Percentiles rank a stretch among this genome's conserved stretches.
These are phyloP conservation scores for Gossypium rotundifolium DNA, from an alignment of 345 rosid genomes.

Conservation along the genomic window DNA sequence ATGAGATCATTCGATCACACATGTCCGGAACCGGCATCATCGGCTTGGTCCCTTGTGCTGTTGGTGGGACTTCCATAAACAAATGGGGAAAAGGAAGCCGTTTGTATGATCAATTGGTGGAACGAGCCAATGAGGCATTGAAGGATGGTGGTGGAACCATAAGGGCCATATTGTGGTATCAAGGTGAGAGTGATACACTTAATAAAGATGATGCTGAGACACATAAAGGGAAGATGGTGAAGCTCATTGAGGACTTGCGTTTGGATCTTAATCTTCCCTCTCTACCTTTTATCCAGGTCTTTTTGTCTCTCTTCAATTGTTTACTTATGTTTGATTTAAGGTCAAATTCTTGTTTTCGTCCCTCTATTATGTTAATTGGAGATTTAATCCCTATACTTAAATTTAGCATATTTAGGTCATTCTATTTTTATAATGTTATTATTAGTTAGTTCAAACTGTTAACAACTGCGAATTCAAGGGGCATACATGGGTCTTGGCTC, in stretches of 20 bases:
- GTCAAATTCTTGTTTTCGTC: too few relatives aligned
- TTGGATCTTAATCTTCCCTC: conserved; percentile 50
- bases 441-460: too few relatives aligned
- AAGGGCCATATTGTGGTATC: conserved; percentile 71
- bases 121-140: conserved; percentile 36
- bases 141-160: conserved; percentile 45
- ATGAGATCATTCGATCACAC: conserved; percentile 28
- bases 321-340: too few relatives aligned
- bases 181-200: conserved; percentile 73
- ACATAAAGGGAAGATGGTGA: conserved; percentile 41
- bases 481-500: too few relatives aligned
- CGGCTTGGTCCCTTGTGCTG: conserved; percentile 87
- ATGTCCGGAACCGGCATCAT: conserved; percentile 24
- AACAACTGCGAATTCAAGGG: too few relatives aligned
- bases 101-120: conserved; percentile 46
- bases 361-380: too few relatives aligned
- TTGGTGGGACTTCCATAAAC: conserved; percentile 68
- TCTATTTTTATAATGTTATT: too few relatives aligned
- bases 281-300: conserved; percentile 46
- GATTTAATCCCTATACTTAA: too few relatives aligned
- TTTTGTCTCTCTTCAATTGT: background rate
- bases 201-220: conserved; percentile 36
- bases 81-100: conserved; percentile 60
- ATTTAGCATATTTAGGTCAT: too few relatives aligned
- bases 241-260: conserved; percentile 46